A percentile compares a stretch with the other conserved stretches of the same genome.
Conservation (phyloP, 2,329 filamentous ascomycete species). For the Chaetomiaceae sp. region DNA sequence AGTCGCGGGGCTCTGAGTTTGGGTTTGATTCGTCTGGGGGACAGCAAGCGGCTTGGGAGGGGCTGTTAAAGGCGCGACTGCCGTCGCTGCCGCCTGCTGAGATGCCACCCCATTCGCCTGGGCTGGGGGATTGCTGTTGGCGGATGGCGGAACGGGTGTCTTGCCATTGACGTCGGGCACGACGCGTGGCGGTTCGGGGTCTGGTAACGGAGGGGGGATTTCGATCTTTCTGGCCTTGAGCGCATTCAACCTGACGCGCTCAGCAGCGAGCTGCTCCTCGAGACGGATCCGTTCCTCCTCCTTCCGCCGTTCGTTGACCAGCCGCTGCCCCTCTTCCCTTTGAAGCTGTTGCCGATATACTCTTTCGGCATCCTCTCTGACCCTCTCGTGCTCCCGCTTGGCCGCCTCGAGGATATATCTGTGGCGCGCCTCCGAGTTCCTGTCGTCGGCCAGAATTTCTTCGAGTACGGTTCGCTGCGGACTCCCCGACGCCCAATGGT, state of each 20-base stretch:
- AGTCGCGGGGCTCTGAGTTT: background rate
- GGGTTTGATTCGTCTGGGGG: background rate
- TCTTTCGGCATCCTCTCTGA: conserved; percentile 29
- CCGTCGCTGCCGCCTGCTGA: background rate
- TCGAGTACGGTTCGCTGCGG: conserved; percentile 23
- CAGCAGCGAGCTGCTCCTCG: conserved; percentile 26
- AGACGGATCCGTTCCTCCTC: conserved; percentile 30
- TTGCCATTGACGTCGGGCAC: conserved; percentile 11
- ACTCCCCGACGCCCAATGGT: conserved; percentile 17
- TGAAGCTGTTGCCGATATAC: conserved; percentile 25
- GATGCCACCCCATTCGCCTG: conserved; percentile 2
- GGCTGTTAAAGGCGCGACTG: background rate
- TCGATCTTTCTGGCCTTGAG: conserved; percentile 31
- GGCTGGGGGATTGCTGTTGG: background rate
- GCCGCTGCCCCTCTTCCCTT: conserved; percentile 21
- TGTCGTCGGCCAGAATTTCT: conserved; percentile 28
- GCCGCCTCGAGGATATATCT: conserved; percentile 28
- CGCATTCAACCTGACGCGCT: conserved; percentile 27
- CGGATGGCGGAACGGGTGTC: background rate
- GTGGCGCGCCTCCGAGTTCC: conserved; percentile 33
- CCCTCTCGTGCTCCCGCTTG: conserved; percentile 28
- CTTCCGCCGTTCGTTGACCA: conserved; percentile 27
- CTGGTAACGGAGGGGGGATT: conserved; percentile 23
- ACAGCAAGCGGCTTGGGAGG: conserved; percentile 5
- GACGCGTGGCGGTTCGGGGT: conserved; percentile 19